Evolutionary conservation across 2,329 filamentous ascomycete genomes (phyloP).

Genomic region (Fusarium aywerte): DNA sequence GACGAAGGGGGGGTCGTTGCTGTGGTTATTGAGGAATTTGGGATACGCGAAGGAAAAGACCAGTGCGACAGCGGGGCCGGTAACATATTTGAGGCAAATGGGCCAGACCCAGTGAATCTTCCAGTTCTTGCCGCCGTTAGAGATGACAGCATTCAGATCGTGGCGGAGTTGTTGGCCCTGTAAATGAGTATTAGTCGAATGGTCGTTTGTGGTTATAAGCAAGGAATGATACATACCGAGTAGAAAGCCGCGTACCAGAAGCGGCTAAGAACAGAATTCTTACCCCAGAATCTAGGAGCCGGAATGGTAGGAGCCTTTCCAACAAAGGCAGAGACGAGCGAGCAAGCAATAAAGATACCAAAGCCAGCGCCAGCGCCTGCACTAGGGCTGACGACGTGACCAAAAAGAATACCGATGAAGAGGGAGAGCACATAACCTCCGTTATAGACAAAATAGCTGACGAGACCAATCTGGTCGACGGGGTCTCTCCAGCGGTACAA

Average conservation of each 20-base stretch:
- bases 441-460: slow-evolving; percentile 57
- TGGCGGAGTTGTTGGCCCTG: slow-evolving; percentile 63
- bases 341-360: slow-evolving; percentile 57
- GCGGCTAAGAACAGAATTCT: slow-evolving; percentile 50
- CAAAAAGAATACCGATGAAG: slow-evolving; percentile 59
- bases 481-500: slow-evolving; percentile 61
- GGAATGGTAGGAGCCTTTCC: slow-evolving; percentile 53
- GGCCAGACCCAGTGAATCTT: slow-evolving; percentile 60
- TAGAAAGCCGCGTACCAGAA: slow-evolving; percentile 65
- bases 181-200: slow-evolving; percentile 29
- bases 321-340: slow-evolving; percentile 50
- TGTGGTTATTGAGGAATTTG: slow-evolving; percentile 22
- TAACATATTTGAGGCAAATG: slow-evolving; percentile 57
- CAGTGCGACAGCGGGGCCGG: slow-evolving; percentile 57
- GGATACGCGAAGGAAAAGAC: slow-evolving; percentile 60
- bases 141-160: slow-evolving; percentile 62
- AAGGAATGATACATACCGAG: slow-evolving; percentile 54
- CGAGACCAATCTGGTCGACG: slow-evolving; percentile 53
- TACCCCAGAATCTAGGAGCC: slow-evolving; percentile 57
- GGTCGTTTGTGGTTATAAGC: accelerated
- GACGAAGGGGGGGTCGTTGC: slow-evolving; percentile 29
- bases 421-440: slow-evolving; percentile 61
- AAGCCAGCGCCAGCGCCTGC: slow-evolving; percentile 61
- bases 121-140: slow-evolving; percentile 60
- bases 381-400: slow-evolving; percentile 54